Conservation (phyloP, 2,329 filamentous ascomycete genomes). For the Westerdykella ornata region DNA sequence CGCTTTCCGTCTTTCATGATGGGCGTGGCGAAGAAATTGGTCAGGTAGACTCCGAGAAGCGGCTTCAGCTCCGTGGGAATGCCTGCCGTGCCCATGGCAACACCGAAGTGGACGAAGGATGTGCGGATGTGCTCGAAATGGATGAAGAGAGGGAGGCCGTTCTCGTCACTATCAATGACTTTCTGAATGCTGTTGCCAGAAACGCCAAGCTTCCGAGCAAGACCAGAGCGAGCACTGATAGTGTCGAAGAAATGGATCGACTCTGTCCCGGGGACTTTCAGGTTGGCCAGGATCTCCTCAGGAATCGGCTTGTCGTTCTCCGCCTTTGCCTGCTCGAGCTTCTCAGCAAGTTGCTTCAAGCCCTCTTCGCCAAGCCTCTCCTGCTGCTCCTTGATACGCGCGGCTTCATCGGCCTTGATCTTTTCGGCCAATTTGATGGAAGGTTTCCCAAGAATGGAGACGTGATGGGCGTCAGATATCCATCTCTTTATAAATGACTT, state of each 20-base stretch:
- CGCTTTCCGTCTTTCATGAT: constrained; percentile 68
- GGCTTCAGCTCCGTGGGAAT: constrained; percentile 80
- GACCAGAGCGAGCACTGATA: constrained; percentile 72
- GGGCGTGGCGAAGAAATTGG: constrained; percentile 92
- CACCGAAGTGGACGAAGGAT: constrained; percentile 79
- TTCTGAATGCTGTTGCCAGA: constrained; percentile 65
- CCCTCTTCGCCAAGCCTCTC: constrained; percentile 75
- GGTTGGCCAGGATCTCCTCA: constrained; percentile 68
- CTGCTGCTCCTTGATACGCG: constrained; percentile 70
- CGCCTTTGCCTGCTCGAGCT: constrained; percentile 73
- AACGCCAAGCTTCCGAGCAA: constrained; percentile 64
- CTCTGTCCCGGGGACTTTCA: constrained; percentile 75
- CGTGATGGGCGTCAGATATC: constrained; percentile 76
- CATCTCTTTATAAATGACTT: constrained; percentile 72
- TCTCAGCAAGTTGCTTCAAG: constrained; percentile 64
- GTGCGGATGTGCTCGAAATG: constrained; percentile 93
- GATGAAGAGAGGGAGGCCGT: constrained; percentile 72
- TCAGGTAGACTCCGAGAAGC: constrained; percentile 73
- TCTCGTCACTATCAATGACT: constrained; percentile 62
- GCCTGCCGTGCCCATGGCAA: constrained; percentile 71
- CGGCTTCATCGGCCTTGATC: constrained; percentile 74
- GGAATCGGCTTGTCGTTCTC: constrained; percentile 88
- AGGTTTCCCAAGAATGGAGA: constrained; percentile 82
- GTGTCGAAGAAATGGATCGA: constrained; percentile 95
- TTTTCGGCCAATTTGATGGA: constrained; percentile 72